Evolutionary conservation across 1,284 basidiomycete genomes (phyloP), one percentile per base, ranked within the genome.

Genomic region (Puccinia sorghi): DNA sequence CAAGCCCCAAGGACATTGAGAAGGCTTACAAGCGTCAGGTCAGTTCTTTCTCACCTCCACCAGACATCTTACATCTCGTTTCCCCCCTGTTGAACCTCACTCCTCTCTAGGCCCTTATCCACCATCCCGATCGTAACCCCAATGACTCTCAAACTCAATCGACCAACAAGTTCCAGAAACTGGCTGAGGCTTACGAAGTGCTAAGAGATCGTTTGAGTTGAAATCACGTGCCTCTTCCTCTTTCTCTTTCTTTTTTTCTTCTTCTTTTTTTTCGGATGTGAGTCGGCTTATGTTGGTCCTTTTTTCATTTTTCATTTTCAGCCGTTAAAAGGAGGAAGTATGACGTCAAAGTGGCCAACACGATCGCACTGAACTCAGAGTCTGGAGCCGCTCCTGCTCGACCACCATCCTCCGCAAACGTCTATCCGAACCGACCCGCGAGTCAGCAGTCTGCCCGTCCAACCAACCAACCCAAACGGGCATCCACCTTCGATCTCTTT

Each of bases 71-170:
- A 32, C 32, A 4, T 4, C 32, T 32, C 32, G 32, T 32, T 32
- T 32, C 32, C 32, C 32, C 32, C 32, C 32, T 32, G 32, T 32
- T 32, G 4, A 32, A 32, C 32, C 37, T 54, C n/a, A 6, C 13
- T 17, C 56, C 5, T 7, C 22, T n/a, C 41, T 41, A 72, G 71
- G 71, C 71, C 22, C 56, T 72, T n/a, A 72, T 72, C 39, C 71
- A 72, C 41, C 71, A 72, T 46, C 71, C 71, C 13, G 71, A 72
- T 72, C 71, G 71, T 48, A 72, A 72, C 54, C 56, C 71, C 32
- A 72, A 72, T 22, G 54, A 72, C n/a, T 70, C 67, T 39, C 67
- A 70, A 54, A 37, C 46, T 39, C 67, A 70, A 50, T 72, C 71
- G 22, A 72, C 71, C 54, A 59, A 59, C 39, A 72, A 59, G 25